Conservation (phyloP, 306 rosid species). For the Luffa aegyptiaca region DNA sequence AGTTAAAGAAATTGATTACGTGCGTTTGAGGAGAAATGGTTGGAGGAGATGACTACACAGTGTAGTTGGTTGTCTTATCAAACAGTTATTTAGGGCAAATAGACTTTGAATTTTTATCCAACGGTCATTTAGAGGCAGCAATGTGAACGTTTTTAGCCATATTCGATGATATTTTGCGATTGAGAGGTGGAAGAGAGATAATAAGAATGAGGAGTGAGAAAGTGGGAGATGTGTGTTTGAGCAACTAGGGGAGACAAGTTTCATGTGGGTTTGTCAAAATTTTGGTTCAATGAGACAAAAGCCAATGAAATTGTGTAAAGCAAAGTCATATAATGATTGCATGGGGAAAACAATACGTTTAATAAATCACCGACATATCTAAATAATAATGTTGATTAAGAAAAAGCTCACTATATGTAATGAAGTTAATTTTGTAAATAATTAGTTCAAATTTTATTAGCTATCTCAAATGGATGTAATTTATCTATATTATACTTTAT, state of each 20-base stretch:
- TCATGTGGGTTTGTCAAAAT: slow-evolving; percentile 9
- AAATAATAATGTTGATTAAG: neutral
- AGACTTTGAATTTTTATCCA: neutral
- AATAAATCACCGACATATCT: neutral
- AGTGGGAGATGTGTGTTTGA: neutral
- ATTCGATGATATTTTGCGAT: neutral
- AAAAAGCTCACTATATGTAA: neutral
- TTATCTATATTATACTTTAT: no score
- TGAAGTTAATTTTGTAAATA: neutral
- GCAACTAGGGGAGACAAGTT: neutral
- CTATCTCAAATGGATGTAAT: no score
- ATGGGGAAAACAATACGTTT: neutral
- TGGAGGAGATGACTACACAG: no score
- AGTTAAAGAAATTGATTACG: neutral
- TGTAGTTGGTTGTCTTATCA: neutral
- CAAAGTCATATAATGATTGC: neutral
- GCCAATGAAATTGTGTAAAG: neutral
- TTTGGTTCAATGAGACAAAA: neutral
- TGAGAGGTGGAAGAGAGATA: neutral
- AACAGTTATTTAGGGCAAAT: no score
- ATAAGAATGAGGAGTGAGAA: neutral
- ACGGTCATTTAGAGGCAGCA: neutral
- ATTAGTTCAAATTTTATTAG: no score
- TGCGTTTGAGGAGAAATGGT: no score
- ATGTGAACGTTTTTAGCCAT: no score